Base-by-base conservation (phyloP, 257 asterid genomes). In the Fraxinus pennsylvanica region DNA sequence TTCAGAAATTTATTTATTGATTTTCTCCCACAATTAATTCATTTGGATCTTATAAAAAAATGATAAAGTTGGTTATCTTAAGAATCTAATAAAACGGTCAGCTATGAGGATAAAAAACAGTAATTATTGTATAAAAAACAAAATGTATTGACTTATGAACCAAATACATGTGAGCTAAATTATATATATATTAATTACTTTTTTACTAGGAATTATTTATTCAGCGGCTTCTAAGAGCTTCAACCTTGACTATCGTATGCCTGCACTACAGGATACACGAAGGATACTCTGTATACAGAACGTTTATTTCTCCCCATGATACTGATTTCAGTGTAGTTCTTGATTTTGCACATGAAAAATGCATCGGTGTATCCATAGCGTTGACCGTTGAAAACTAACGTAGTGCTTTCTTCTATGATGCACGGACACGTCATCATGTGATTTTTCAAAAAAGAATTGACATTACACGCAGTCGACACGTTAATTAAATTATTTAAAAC, bases 21-120 rank as follows among this genome's bases (percentile, higher is more conserved):
- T 50, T 29, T 63, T 66, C 19, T 73, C 59, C 73, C 39, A 67
- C 54, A 72, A 57, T 45, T 35, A 30, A 79, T 35, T 10, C 7
- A 27, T 12, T 32, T 19, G 41, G 25, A 59, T 75, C 39, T 25
- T 15, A 17, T 61, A 63, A 32, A 47, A 17, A 13, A 52, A 63
- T 32, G 8, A 30, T 59, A 57, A 75, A 43, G 52, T 10, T 27
- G 35, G 36, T 63, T 63, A 9, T 27, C 69, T 63, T 36, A 68
- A 38, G 75, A 76, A 25, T 76, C 75, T 74, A 27, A 66, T 32
- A 22, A 5, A 79, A 69, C 47, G 33, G 73, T 68, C 68, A 15
- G 1, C 75, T 32, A 74, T 67, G 9, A 74, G 39, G 67, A 27
- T 25, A 22, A 79, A 74, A 69, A 25, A 65, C n/a, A 78, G 47